Base-by-base conservation (phyloP, 306 rosid genomes). In the Castanospermum australe region DNA sequence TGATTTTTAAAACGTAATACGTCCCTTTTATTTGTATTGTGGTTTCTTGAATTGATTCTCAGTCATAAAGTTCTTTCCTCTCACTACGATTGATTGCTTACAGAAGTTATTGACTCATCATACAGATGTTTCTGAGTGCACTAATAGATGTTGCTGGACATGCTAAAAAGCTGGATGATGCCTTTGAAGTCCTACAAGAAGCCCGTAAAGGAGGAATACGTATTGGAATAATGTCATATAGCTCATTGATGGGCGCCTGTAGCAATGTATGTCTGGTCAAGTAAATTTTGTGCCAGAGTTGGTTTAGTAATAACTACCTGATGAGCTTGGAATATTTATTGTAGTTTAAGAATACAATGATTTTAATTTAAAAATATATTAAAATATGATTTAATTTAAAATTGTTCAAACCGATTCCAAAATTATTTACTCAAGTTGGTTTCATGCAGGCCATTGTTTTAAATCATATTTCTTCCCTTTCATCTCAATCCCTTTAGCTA, bases 181-280 rank as follows among this genome's bases (percentile, higher is more conserved):
- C 98, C 81, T 95, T 95, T 84, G 90, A 84, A 81, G 81, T 91
- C 75, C 66, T 95, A 72, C 83, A 81, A 48, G 90, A 92, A 79
- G 94, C 96, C 67, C 88, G 67, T 61, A 82, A 66, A 44, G 85
- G 62, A 86, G 94, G 99, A 89, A 75, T 86, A 51, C 59, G 18
- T 18, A 75, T 87, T 80, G 98, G 98, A 76, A 88, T 73, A 42
- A 76, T 91, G 77, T 63, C 97, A 70, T 95, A 91, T 86, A 91
- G 99, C 84, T 92, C 99, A 67, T 84, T 95, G 90, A 92, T 95
- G 99, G 99, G 99, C 36, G 99, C 99, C 70, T 95, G 98, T 85
- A 87, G 98, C 91, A 91, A 95, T 84, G 99, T 95, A 93, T 79
- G 94, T 88, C 63, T 56, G 59, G 25, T 52, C 64, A 72, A 68